Evolutionary conservation across 805 yeast genomes (phyloP), one percentile per base, ranked within the genome.

Genomic region (Ogataea allantospora): DNA sequence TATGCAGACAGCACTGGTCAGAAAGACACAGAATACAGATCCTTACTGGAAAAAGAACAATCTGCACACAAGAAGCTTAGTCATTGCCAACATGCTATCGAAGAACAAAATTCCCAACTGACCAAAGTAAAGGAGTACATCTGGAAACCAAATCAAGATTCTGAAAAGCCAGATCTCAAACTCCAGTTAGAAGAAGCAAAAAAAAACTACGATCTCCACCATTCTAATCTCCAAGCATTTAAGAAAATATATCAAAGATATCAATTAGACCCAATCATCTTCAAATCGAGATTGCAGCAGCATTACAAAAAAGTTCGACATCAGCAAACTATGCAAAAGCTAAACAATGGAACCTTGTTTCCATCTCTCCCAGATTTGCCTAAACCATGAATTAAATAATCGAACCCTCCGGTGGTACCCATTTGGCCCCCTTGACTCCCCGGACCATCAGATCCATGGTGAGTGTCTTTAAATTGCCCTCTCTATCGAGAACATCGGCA

Each of bases 181-280:
- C 15, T 43, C 10, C 9, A 29, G 27, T 12, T 30, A 7, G 16
- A 12, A 14, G 40, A 36, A 7, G 10, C 26, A 12, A 36, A 25
- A 15, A 26, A 30, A n/a, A n/a, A 24, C 7, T 26, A 34, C 7
- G 41, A 36, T 2, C 38, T 43, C 18, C 17, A 18, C n/a, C 13
- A 29, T 5, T 4, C 23, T 9, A 18, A 29, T 11, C 22, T 29
- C 15, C 7, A 2, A 21, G 43, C 13, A 3, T 60, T 70, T 16
- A 52, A 54, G 12, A 51, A 49, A 15, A 47, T 52, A 34, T 68
- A 70, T 49, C 67, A 61, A 38, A 55, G 60, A 24, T 75, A 59
- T 49, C 58, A 52, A 24, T 56, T 76, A 33, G 66, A 71, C 48
- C 43, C 54, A 11, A 65, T 60, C 20, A 65, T 75, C 26, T 74